Conservation (phyloP, 2,329 filamentous ascomycete species). For the Arthrobotrys megalospora region DNA sequence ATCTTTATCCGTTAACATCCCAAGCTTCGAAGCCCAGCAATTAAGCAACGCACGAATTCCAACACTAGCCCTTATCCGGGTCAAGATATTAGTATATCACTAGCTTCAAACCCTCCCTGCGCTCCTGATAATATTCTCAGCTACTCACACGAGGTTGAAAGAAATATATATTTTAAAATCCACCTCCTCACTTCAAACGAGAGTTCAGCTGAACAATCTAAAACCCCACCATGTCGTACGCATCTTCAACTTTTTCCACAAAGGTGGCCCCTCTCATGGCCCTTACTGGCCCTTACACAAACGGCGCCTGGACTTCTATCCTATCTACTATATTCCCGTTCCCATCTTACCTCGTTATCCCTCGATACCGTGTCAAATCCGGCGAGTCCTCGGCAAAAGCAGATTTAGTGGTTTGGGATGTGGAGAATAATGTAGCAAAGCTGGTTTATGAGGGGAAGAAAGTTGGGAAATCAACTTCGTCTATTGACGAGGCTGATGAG, state of each 20-base stretch:
- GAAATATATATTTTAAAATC: neutral
- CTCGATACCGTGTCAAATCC: conserved; percentile 42
- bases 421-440: conserved; percentile 36
- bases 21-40: neutral
- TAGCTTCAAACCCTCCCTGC: too few relatives aligned
- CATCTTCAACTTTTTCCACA: conserved; percentile 25
- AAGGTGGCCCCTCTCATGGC: conserved; percentile 57
- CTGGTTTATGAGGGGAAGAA: conserved; percentile 59
- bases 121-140: too few relatives aligned
- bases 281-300: conserved; percentile 47
- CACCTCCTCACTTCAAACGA: neutral
- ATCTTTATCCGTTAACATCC: neutral
- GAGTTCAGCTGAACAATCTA: neutral
- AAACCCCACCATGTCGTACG: conserved; percentile 31
- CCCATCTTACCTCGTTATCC: conserved; percentile 56
- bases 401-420: conserved; percentile 57
- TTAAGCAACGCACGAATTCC: conserved; percentile 46
- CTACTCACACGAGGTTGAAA: neutral
- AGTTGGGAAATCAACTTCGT: conserved; percentile 56
- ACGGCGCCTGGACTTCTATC: conserved; percentile 60
- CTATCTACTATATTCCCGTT: conserved; percentile 48
- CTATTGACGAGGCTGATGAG: conserved; percentile 52
- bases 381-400: conserved; percentile 31
- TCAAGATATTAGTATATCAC: too few relatives aligned
- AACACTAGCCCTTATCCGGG: conserved; percentile 29